Conservation (phyloP, 805 yeast genomes). For the Candida schatavii region DNA sequence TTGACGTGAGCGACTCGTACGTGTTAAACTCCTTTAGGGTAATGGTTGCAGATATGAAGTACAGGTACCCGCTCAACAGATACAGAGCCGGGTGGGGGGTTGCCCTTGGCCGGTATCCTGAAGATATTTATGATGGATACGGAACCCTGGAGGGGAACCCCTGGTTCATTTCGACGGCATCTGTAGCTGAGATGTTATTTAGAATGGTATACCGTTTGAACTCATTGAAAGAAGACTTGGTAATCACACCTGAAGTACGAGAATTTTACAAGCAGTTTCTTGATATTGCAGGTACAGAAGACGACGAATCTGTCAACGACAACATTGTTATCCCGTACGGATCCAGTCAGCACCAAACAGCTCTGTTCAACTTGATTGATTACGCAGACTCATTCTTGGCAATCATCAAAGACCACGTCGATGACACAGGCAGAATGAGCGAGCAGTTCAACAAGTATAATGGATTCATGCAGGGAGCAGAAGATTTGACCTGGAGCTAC, state of each 20-base stretch:
- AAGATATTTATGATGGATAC: slow-evolving; percentile 80
- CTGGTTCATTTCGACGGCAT: slow-evolving; percentile 80
- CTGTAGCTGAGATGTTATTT: slow-evolving; percentile 64
- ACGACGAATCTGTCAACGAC: slow-evolving; percentile 16
- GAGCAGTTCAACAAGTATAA: slow-evolving; percentile 82
- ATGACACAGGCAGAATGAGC: slow-evolving; percentile 64
- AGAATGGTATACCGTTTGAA: slow-evolving; percentile 49
- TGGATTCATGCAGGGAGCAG: slow-evolving; percentile 89
- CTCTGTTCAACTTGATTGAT: slow-evolving; percentile 45
- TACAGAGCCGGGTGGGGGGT: slow-evolving; percentile 41
- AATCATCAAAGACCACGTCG: slow-evolving; percentile 57
- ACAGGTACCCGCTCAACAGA: slow-evolving; percentile 75
- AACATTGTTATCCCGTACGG: slow-evolving; percentile 30
- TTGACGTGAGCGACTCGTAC: slow-evolving; percentile 54
- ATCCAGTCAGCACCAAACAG: slow-evolving; percentile 43
- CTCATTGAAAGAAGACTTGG: slow-evolving; percentile 39
- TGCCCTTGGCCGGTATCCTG: slow-evolving; percentile 90
- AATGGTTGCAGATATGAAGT: slow-evolving; percentile 65
- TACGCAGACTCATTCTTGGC: slow-evolving; percentile 68
- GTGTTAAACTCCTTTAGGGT: slow-evolving; percentile 62
- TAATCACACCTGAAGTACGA: slow-evolving; percentile 29
- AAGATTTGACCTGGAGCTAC: slow-evolving; percentile 87
- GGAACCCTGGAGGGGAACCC: slow-evolving; percentile 82
- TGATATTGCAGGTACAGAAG: slow-evolving; percentile 17
- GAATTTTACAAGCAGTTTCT: slow-evolving; percentile 33